Evolutionary conservation across 2,329 filamentous ascomycete genomes (phyloP), one percentile per base, ranked within the genome.

Genomic region (Colletotrichum brevisporum): DNA sequence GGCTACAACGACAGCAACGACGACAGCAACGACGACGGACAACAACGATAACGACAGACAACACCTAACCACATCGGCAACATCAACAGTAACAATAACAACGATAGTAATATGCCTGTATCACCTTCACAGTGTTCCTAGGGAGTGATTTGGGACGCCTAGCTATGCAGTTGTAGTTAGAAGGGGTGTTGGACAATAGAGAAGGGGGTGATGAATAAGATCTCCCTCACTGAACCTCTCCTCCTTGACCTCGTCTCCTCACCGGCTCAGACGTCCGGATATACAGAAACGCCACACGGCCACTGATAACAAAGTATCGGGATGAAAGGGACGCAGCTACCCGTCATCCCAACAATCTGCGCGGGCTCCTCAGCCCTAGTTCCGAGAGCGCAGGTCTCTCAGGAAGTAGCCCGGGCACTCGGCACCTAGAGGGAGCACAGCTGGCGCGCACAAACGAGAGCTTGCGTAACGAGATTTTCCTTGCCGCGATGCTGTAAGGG

Each of bases 301-400:
- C 18, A 13, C 10, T 31, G 10, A 15, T 21, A 8, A 15, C 24
- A 12, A 41, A 51, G 13, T 48, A n/a, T 21, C 9, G 21, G 24
- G 24, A 50, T 50, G 41, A 53, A 18, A 27, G 18, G 24, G 47
- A 64, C 43, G 54, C 45, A 60, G 5, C 47, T 27, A n/a, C n/a
- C 55, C 54, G 66, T 60, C 50, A 36, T 55, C 36, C 5, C 43
- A 31, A 27, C 26, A 24, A 56, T 24, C 36, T 48, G 60, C 47
- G 61, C 60, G 48, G 65, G 50, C 47, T 39, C 47, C 48, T 27
- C 54, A 69, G 55, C 55, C 45, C 48, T 52, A 36, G 31, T 36
- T 36, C 31, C 31, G 31, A 36, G 12, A 47, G 47, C 54, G 18
- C 50, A 18, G 21, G 43, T 21, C 31, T 31, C 24, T 13, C 21